phyloP scores from a whole-genome alignment of 306 rosid genomes.

The Oemleria cerasiformis region DNA sequence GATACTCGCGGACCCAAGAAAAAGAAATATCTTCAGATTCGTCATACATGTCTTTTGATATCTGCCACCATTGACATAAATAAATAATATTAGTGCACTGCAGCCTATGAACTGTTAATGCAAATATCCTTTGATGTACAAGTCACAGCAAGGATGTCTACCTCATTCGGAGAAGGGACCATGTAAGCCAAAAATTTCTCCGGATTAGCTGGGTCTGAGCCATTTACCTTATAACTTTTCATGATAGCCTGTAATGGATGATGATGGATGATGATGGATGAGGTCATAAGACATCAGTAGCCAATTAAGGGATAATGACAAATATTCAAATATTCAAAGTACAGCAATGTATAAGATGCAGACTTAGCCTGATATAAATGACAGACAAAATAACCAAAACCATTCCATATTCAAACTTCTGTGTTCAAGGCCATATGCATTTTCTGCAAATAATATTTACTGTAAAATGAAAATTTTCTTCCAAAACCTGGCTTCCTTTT shows the following conservation, averaged over 20 bases:
- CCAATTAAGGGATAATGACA: background rate
- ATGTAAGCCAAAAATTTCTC: slow-evolving; percentile 95
- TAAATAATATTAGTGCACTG: slow-evolving; percentile 10
- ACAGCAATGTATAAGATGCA: background rate
- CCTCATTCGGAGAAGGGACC: slow-evolving; percentile 94
- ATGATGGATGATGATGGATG: slow-evolving; percentile 23
- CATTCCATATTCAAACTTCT: background rate
- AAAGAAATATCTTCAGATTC: slow-evolving; percentile 75
- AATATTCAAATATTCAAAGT: background rate
- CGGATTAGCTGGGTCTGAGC: slow-evolving; percentile 70
- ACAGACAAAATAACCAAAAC: background rate
- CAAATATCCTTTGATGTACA: background rate
- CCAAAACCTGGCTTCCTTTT: background rate
- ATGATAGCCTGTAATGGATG: slow-evolving; percentile 64
- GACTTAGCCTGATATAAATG: background rate
- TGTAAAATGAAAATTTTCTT: background rate
- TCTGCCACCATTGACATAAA: slow-evolving; percentile 51
- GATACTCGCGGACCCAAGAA: slow-evolving; percentile 93
- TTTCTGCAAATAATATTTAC: background rate
- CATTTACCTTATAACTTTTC: slow-evolving; percentile 75
- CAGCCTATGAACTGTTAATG: background rate
- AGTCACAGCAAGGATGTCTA: slow-evolving; percentile 26
- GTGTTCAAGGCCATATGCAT: background rate
- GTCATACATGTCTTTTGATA: slow-evolving; percentile 81
- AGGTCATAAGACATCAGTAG: slow-evolving; percentile 14